Evolutionary conservation across 23 red algal genomes (phyloP), one percentile per base, ranked within the genome.

Genomic region (Gracilaria caudata): DNA sequence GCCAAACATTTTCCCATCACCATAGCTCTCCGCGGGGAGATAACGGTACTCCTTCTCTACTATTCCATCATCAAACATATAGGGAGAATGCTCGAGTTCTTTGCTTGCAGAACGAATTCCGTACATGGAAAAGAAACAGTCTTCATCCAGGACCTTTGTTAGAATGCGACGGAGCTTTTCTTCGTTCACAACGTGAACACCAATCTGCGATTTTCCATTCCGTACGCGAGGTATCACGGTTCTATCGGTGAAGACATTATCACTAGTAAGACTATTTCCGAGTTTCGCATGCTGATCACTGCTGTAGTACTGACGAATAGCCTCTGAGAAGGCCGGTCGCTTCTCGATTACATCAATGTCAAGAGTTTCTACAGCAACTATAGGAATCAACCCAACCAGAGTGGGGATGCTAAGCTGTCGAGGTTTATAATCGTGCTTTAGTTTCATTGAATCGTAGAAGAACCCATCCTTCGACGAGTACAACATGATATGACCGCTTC

Each of bases 261-360:
- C 57, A 60, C 21, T 60, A 4, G 57, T 60, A 28, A 60, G 57
- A 25, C 57, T 24, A 60, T 28, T 60, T 28, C 57, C 57, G 23
- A 60, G 57, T 9, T 60, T 60, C 57, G 57, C 57, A 60, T 60
- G 57, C 25, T 60, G 57, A 29, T 60, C 57, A 60, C 57, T 60
- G 57, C 57, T 60, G 23, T 60, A 60, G 57, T 28, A 60, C 23
- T 60, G 57, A 3, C 25, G 25, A 25, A 60, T 23, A 29, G 57
- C 57, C 25, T 60, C 57, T 9, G 57, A 28, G 57, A 60, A 60
- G 57, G 57, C 57, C 23, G 57, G 57, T 60, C 57, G 21, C 57
- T 60, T 60, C 57, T 60, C 57, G 57, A 60, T 60, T 24, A 60
- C 57, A 60, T 60, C 57, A 60, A 60, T 23, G 28, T 60, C 57